These are phyloP conservation scores for Racocetra persica DNA, from an alignment of 371 early-diverging fungal species.

Conservation along the genomic window DNA sequence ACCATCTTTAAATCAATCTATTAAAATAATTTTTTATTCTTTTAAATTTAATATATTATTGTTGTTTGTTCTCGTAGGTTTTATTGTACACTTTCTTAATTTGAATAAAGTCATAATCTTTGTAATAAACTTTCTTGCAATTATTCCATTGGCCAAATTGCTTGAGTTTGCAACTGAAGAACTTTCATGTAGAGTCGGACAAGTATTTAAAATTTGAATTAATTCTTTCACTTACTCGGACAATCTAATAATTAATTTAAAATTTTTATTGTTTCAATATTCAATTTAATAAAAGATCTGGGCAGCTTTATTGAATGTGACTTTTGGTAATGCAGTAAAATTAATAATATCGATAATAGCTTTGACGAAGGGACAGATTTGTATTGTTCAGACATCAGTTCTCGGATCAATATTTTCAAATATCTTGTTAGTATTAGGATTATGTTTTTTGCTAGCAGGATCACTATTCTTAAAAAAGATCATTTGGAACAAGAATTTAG, in stretches of 20 bases:
- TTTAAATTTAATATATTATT: conserved; percentile 64
- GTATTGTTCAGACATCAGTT: conserved; percentile 86
- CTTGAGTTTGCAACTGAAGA: conserved; percentile 70
- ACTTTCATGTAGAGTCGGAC: conserved; percentile 57
- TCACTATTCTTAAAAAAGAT: conserved; percentile 49
- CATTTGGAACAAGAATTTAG: conserved; percentile 78
- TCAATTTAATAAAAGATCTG: too few relatives aligned
- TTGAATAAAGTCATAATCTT: conserved; percentile 76
- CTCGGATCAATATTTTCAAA: conserved; percentile 88
- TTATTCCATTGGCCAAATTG: conserved; percentile 84
- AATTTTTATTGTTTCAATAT: too few relatives aligned
- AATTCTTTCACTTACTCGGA: too few relatives aligned
- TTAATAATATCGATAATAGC: conserved; percentile 82
- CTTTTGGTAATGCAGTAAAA: conserved; percentile 89
- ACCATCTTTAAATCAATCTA: not conserved
- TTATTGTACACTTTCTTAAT: conserved; percentile 60
- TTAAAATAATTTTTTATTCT: not conserved
- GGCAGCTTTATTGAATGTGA: conserved; percentile 74
- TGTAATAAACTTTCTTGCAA: conserved; percentile 87
- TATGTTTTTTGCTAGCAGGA: conserved; percentile 85
- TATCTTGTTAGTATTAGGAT: conserved; percentile 75
- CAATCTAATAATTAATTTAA: too few relatives aligned
- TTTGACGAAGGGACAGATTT: conserved; percentile 72
- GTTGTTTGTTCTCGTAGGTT: conserved; percentile 80
- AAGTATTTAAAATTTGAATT: conserved; percentile 34